A percentile compares a stretch with the other conserved stretches of the same genome.
phyloP scores from a whole-genome alignment of 2,329 filamentous ascomycete genomes.

The Endoconidiophora laricicola region DNA sequence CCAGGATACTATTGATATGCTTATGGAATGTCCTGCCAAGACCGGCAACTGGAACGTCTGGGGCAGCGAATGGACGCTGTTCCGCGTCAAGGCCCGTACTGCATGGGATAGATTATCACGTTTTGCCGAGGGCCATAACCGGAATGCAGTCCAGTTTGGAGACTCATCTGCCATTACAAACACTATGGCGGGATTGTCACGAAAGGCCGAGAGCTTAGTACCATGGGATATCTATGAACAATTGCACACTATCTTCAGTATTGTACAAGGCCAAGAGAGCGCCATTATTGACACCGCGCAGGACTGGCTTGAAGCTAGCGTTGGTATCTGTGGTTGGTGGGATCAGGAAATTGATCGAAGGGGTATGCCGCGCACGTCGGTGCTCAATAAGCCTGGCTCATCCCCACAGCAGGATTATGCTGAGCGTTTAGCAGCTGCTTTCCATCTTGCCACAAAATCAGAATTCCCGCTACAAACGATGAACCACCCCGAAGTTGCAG shows the following conservation, averaged over 20 bases:
- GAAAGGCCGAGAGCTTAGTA: conserved; percentile 71
- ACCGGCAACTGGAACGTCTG: conserved; percentile 67
- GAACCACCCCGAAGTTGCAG: conserved; percentile 60
- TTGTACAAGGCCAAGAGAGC: conserved; percentile 58
- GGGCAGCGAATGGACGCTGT: conserved; percentile 67
- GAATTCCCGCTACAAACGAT: conserved; percentile 64
- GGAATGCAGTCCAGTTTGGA: conserved; percentile 5
- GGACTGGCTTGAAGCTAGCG: conserved; percentile 81
- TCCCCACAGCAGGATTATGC: conserved; percentile 44
- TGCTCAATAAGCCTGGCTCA: conserved; percentile 7
- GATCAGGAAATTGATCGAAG: conserved; percentile 66
- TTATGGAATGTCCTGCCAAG: conserved; percentile 57
- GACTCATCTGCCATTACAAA: conserved; percentile 22
- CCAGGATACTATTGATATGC: conserved; percentile 47
- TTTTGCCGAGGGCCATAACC: conserved; percentile 53
- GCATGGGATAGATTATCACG: conserved; percentile 54
- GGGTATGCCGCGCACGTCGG: conserved; percentile 24
- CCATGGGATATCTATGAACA: conserved; percentile 86
- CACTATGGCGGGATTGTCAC: conserved; percentile 45
- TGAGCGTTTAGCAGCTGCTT: conserved; percentile 52
- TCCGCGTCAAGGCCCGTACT: conserved; percentile 56
- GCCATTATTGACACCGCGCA: conserved; percentile 63
- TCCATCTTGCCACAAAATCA: conserved; percentile 50
- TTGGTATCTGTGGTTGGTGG: conserved; percentile 83
- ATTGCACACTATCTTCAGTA: conserved; percentile 62